Percentiles rank a stretch among this genome's conserved stretches.
These are phyloP conservation scores for Ceratocystis destructans DNA, from an alignment of 2,329 filamentous ascomycete genomes.

Conservation along the genomic window DNA sequence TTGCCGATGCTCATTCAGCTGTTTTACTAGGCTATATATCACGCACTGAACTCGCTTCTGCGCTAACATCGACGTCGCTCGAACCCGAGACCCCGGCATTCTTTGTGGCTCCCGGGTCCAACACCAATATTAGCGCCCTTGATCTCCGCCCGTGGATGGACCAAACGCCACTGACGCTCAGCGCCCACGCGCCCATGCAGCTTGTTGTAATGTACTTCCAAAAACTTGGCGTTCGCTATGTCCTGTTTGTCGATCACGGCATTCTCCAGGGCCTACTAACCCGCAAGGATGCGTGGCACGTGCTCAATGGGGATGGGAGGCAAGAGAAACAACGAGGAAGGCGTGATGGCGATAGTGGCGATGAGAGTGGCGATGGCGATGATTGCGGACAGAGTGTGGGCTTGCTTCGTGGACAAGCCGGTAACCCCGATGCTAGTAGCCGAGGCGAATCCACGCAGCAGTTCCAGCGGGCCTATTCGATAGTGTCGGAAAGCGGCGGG, in stretches of 20 bases:
- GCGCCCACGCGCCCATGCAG: conserved; percentile 60
- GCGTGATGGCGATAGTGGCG: neutral
- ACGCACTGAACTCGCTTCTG: conserved; percentile 64
- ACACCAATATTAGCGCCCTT: conserved; percentile 40
- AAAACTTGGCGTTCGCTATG: conserved; percentile 79
- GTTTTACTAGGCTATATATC: conserved; percentile 87
- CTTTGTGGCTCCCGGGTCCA: conserved; percentile 53
- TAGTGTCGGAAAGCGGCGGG: neutral
- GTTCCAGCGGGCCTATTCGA: conserved; percentile 1
- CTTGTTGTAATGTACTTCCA: conserved; percentile 90
- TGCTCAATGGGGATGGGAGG: conserved; percentile 59
- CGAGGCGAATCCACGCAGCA: neutral
- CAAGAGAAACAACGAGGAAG: conserved; percentile 24
- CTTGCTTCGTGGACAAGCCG: neutral
- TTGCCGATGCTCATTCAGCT: conserved; percentile 62
- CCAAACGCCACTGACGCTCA: conserved; percentile 86
- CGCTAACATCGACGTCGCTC: conserved; percentile 29
- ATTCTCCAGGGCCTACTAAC: conserved; percentile 74
- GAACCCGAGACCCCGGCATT: conserved; percentile 62
- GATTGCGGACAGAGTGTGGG: conserved; percentile 21
- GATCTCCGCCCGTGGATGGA: conserved; percentile 98
- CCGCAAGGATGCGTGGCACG: conserved; percentile 95
- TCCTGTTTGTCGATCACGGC: conserved; percentile 74
- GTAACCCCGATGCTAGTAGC: neutral
- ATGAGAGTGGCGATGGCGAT: conserved; percentile 15